phyloP scores from a whole-genome alignment of 306 rosid genomes.

The Corylus avellana region DNA sequence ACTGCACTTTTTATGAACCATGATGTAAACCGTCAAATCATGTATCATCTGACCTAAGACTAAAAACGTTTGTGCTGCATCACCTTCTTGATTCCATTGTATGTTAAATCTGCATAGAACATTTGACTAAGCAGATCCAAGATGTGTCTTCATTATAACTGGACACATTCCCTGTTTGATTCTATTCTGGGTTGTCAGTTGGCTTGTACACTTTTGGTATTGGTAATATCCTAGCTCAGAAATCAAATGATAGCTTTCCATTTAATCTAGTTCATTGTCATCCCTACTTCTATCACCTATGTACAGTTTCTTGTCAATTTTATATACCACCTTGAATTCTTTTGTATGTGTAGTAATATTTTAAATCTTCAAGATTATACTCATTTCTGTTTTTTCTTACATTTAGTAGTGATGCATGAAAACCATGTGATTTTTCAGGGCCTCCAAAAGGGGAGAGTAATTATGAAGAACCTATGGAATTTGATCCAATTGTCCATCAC shows the following conservation, averaged over 20 bases:
- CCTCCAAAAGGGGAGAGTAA: slow-evolving; percentile 93
- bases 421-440: slow-evolving; percentile 44
- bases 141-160: neutral
- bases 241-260: neutral
- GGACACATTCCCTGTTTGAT: neutral
- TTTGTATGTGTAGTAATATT: neutral
- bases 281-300: neutral
- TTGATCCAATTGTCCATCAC: slow-evolving; percentile 90
- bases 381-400: neutral
- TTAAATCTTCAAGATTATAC: neutral
- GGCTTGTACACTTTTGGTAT: neutral
- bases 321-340: neutral
- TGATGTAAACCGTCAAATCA: neutral
- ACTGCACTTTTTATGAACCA: neutral
- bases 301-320: neutral
- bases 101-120: neutral
- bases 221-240: neutral
- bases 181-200: neutral
- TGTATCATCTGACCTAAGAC: neutral
- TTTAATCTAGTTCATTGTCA: neutral
- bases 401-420: neutral
- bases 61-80: neutral
- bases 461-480: slow-evolving; percentile 80
- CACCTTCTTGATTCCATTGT: neutral
- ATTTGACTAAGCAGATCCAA: neutral